Evolutionary conservation across 2,329 filamentous ascomycete genomes (phyloP).

Genomic region (Seiridium unicorne): DNA sequence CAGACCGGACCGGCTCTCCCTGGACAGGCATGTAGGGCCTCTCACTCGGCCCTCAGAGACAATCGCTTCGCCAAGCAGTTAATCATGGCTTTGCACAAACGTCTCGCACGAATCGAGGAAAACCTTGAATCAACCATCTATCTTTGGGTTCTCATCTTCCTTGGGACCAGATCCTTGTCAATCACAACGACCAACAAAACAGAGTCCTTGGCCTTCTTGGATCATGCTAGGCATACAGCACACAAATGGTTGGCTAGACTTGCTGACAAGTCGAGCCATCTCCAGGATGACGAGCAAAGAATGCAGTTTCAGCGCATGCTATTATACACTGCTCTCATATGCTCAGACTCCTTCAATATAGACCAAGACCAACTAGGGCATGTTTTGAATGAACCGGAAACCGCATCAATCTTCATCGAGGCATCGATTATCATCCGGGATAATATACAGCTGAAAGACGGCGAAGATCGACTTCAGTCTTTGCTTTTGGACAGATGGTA

Average conservation of each 20-base stretch:
- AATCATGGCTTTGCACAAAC: background rate
- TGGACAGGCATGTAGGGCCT: background rate
- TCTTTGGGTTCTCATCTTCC: background rate
- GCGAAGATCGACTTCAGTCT: background rate
- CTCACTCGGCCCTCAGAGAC: background rate
- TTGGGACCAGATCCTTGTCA: background rate
- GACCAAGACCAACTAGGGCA: background rate
- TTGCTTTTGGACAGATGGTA: background rate
- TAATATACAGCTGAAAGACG: background rate
- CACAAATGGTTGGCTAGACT: background rate
- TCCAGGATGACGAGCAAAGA: conserved; percentile 1
- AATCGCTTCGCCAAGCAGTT: background rate
- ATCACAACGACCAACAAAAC: background rate
- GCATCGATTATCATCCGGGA: background rate
- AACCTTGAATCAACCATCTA: background rate
- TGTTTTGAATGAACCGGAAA: background rate
- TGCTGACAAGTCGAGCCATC: background rate
- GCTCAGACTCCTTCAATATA: conserved; percentile 2
- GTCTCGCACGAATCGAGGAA: background rate
- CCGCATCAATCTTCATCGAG: background rate
- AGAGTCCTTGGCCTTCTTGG: background rate
- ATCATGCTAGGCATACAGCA: background rate
- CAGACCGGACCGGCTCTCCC: background rate
- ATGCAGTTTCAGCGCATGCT: conserved; percentile 1
- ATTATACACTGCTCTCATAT: conserved; percentile 3